These are phyloP conservation scores for Pythium chondricola DNA, from an alignment of 352 stramenopile genomes.

Conservation along the genomic window DNA sequence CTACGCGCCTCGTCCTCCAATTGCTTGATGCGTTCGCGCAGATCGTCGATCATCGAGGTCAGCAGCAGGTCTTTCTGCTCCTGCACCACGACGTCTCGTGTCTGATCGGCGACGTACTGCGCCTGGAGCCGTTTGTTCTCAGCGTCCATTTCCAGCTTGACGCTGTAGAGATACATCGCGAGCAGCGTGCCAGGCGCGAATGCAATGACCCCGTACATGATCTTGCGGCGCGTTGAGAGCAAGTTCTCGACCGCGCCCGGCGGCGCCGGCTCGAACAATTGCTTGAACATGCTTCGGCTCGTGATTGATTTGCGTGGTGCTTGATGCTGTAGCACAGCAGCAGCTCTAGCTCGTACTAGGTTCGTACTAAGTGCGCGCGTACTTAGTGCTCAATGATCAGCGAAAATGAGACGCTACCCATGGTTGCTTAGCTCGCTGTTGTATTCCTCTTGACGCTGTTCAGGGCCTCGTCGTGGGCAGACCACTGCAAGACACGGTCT, in stretches of 20 bases:
- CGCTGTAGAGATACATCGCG: constrained; percentile 61
- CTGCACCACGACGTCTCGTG: constrained; percentile 29
- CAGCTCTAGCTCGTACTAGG: constrained; percentile 2
- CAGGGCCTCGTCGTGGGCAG: too few relatives aligned
- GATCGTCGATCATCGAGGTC: constrained; percentile 42
- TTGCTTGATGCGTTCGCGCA: constrained; percentile 45
- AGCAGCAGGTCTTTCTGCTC: constrained; percentile 51
- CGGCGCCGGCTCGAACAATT: constrained; percentile 68
- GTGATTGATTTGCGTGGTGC: background rate
- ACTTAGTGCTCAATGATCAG: background rate
- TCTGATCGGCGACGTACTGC: constrained; percentile 23
- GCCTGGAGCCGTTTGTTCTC: constrained; percentile 52
- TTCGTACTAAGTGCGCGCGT: background rate
- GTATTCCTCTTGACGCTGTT: too few relatives aligned
- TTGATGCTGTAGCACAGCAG: background rate
- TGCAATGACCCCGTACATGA: constrained; percentile 61
- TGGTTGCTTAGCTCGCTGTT: constrained; percentile 1
- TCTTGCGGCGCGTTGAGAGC: constrained; percentile 53
- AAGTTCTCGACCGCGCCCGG: constrained; percentile 64
- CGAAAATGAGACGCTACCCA: background rate
- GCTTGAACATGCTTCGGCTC: constrained; percentile 39
- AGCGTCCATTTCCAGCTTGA: constrained; percentile 61
- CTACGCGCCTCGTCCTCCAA: constrained; percentile 38
- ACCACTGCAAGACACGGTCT: too few relatives aligned
- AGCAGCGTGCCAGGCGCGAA: constrained; percentile 60